Base-by-base conservation (phyloP, 768 basidiomycete genomes). In the Tulasnella sp. region DNA sequence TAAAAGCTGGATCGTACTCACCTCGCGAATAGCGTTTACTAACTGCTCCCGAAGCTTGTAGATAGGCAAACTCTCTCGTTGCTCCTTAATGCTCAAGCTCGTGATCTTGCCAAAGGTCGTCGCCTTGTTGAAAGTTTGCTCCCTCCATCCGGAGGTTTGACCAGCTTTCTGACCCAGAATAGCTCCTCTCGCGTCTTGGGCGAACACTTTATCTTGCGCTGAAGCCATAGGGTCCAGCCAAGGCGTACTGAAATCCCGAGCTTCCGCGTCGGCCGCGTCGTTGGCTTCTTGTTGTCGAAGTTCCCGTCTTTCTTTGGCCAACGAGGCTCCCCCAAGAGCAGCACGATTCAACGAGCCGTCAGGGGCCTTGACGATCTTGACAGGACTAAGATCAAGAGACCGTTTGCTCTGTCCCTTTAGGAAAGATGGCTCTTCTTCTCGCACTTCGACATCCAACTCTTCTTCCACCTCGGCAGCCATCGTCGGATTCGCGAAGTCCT, bases 201-300 rank as follows among this genome's bases (percentile, higher is more conserved):
- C 98, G 84, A 99, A 99, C 73, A 95, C 87, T 83, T 91, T 93
- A 64, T 99, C 98, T 0, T 90, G 84, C 3, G 93, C 92, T 83
- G 93, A 93, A 18, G 97, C 93, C 96, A 99, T 98, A 24, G 98
- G 98, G 86, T 99, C 98, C 31, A 98, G 88, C 98, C 98, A 99
- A 5, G 98, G 97, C 72, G 95, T 93, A 83, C 90, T 96, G 86
- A 99, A 95, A 87, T 99, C 97, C 37, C 96, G 91, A 77, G 96
- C 92, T 86, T 99, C 93, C 0, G 96, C 94, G 85, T 99, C 98
- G 0, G 95, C 97, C 83, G 93, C 89, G 81, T 99, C 98, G 84
- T 98, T 97, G 20, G 90, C 93, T 84, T 99, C 97, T 85, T 99
- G 95, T 83, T 97, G 95, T 82, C 96, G 91, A 75, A 99, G 86